phyloP scores from a whole-genome alignment of 495 filamentous ascomycete genomes.

The Tuber aestivum region DNA sequence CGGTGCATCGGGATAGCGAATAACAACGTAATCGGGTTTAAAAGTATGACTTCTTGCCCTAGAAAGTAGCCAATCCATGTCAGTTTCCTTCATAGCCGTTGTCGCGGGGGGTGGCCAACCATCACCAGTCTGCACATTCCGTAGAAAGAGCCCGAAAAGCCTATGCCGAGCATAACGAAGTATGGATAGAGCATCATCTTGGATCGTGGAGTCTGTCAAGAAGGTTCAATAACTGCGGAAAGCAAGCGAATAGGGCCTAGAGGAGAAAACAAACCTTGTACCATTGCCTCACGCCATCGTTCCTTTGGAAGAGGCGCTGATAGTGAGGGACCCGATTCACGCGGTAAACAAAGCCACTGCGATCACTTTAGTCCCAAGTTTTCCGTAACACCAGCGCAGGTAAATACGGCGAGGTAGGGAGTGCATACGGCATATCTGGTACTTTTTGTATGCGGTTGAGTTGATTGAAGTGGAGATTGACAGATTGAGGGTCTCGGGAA shows the following conservation, averaged over 20 bases:
- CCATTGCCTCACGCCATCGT: slow-evolving; percentile 57
- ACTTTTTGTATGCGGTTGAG: slow-evolving; percentile 35
- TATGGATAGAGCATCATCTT: slow-evolving; percentile 61
- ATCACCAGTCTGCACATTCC: slow-evolving; percentile 55
- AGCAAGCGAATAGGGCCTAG: background rate
- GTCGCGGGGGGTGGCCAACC: slow-evolving; percentile 45
- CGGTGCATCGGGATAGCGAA: background rate
- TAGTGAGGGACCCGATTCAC: slow-evolving; percentile 66
- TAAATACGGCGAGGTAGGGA: slow-evolving; percentile 31
- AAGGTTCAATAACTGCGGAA: background rate
- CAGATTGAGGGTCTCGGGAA: background rate
- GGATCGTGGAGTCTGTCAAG: slow-evolving; percentile 52
- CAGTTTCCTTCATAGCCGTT: slow-evolving; percentile 5
- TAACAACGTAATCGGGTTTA: slow-evolving; percentile 10
- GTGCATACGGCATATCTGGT: slow-evolving; percentile 47
- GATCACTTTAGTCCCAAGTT: background rate
- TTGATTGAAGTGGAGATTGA: slow-evolving; percentile 31
- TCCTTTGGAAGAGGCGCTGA: slow-evolving; percentile 56
- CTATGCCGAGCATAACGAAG: slow-evolving; percentile 54
- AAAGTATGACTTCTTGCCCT: slow-evolving; percentile 42
- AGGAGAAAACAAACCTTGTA: slow-evolving; percentile 50
- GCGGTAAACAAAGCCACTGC: slow-evolving; percentile 54
- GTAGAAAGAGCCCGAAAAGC: slow-evolving; percentile 46
- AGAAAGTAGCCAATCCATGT: slow-evolving; percentile 6
- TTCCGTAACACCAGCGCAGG: background rate